phyloP scores from a whole-genome alignment of 441 rosid species.

The Sinapis alba region DNA sequence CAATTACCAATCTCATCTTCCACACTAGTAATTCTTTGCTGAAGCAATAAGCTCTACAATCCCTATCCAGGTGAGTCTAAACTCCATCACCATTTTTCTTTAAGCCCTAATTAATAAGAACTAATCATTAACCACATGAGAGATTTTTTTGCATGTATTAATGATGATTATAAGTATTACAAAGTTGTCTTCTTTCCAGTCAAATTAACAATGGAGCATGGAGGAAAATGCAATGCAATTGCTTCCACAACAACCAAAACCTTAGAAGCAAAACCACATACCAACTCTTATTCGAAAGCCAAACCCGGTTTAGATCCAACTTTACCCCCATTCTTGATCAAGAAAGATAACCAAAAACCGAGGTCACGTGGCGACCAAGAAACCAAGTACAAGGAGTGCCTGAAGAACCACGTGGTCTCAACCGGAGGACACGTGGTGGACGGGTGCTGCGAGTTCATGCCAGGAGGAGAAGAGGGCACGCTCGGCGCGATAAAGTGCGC shows the following conservation, averaged over 20 bases:
- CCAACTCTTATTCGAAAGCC: conserved; percentile 27
- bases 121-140: not conserved
- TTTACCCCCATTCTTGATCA: conserved; percentile 5
- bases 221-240: conserved; percentile 25
- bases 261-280: conserved; percentile 38
- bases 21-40: not conserved
- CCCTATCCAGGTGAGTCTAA: not conserved
- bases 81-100: not conserved
- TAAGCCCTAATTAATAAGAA: not conserved
- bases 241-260: conserved; percentile 35
- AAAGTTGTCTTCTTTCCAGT: conserved; percentile 6
- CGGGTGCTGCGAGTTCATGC: conserved; percentile 95
- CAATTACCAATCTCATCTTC: conserved; percentile 15
- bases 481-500: conserved; percentile 70
- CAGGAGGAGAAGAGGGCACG: conserved; percentile 73
- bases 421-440: conserved; percentile 78
- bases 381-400: conserved; percentile 73
- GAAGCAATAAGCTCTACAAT: not conserved
- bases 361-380: conserved; percentile 27
- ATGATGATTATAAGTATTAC: not conserved
- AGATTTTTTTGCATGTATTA: conserved; percentile 15
- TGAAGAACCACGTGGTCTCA: conserved; percentile 80
- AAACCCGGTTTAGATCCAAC: conserved; percentile 43
- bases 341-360: conserved; percentile 29
- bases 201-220: conserved; percentile 32